Conservation (phyloP, 805 yeast genomes). For the Sugiyamaella floridensis region DNA sequence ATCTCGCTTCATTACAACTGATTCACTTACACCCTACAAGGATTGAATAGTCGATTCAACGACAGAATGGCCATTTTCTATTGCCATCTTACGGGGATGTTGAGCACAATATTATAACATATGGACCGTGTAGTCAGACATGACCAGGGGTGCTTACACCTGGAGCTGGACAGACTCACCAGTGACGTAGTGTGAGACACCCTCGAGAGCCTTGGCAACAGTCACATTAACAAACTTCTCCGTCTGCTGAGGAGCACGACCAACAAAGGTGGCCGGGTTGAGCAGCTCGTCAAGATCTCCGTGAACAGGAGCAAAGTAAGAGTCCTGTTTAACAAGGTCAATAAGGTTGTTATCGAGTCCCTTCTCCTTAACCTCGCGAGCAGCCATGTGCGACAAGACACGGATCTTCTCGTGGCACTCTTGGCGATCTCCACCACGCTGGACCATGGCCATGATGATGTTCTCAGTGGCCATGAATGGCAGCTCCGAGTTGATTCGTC, state of each 20-base stretch:
- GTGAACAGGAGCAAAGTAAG: conserved; percentile 87
- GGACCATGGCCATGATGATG: conserved; percentile 99
- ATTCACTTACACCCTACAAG: too few species aligned
- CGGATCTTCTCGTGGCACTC: conserved; percentile 97
- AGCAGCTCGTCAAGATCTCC: conserved; percentile 68
- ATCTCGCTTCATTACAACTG: too few species aligned
- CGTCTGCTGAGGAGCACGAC: conserved; percentile 97
- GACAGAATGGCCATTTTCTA: too few species aligned
- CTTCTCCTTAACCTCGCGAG: conserved; percentile 92
- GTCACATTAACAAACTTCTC: conserved; percentile 83
- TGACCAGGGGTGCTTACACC: conserved; percentile 55
- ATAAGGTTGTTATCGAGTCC: conserved; percentile 98
- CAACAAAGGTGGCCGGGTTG: conserved; percentile 91
- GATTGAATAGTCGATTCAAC: too few species aligned
- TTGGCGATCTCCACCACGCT: conserved; percentile 95
- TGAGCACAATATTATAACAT: too few species aligned
- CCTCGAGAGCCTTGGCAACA: conserved; percentile 74
- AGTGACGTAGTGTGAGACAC: conserved; percentile 53
- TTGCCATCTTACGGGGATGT: too few species aligned
- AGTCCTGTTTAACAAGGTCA: conserved; percentile 70
- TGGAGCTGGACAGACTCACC: conserved; percentile 67
- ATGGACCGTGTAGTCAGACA: not conserved
- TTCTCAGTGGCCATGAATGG: conserved; percentile 99
- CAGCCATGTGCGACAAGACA: conserved; percentile 94
- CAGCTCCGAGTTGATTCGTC: conserved; percentile 88